Conservation (phyloP, 2,329 filamentous ascomycete genomes). For the Parastagonospora avenae region DNA sequence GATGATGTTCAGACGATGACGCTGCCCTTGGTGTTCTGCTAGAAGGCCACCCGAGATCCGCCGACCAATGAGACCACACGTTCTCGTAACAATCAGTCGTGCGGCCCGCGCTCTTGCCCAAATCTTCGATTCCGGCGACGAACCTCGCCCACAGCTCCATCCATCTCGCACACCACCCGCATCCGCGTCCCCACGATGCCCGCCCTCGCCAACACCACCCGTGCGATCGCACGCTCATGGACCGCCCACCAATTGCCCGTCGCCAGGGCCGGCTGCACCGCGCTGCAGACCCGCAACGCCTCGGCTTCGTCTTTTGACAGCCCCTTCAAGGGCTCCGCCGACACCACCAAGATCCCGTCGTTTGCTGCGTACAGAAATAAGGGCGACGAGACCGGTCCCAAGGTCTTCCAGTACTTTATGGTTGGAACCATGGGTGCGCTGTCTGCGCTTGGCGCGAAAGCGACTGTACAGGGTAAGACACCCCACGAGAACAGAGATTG, state of each 20-base stretch:
- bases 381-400: constrained; percentile 71
- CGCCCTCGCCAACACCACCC: constrained; percentile 53
- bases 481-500: constrained; percentile 7
- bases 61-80: constrained; percentile 1
- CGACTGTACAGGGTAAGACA: constrained; percentile 89
- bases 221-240: constrained; percentile 54
- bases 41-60: neutral
- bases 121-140: constrained; percentile 27
- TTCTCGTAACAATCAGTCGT: neutral
- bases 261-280: constrained; percentile 52
- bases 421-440: constrained; percentile 93
- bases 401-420: constrained; percentile 98
- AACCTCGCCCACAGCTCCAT: constrained; percentile 23
- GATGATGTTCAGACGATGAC: neutral
- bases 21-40: neutral
- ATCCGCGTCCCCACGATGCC: constrained; percentile 53
- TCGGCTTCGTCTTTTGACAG: constrained; percentile 55
- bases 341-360: constrained; percentile 75
- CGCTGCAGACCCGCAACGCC: constrained; percentile 51
- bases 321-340: constrained; percentile 61
- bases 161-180: constrained; percentile 29
- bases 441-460: constrained; percentile 92
- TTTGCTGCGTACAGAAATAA: constrained; percentile 86
- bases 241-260: constrained; percentile 54
- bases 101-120: constrained; percentile 10